Conservation (phyloP, 768 basidiomycete species). For the Boletus rubropictus region DNA sequence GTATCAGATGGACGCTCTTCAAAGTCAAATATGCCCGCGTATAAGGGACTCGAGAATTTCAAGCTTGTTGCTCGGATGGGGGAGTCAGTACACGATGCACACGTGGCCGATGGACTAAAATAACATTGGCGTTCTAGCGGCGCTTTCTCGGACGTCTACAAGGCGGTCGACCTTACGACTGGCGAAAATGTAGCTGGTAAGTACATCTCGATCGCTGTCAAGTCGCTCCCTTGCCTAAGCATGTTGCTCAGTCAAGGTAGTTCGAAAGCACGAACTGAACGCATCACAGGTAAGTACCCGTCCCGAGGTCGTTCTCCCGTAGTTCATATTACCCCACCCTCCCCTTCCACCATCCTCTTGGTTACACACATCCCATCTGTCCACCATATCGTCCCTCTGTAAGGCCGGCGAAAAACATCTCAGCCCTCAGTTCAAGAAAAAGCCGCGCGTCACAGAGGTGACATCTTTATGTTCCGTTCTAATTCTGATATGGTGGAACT, state of each 20-base stretch:
- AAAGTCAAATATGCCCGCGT: conserved; percentile 74
- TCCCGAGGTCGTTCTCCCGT: conserved; percentile 18
- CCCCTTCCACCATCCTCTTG: conserved; percentile 17
- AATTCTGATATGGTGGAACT: conserved; percentile 15
- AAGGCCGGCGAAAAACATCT: conserved; percentile 92
- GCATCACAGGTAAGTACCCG: conserved; percentile 74
- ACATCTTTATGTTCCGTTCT: conserved; percentile 20
- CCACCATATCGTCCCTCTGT: conserved; percentile 27
- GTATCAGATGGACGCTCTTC: conserved; percentile 71
- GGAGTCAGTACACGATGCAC: conserved; percentile 55
- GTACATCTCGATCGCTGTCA: conserved; percentile 8
- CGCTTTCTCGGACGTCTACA: conserved; percentile 99
- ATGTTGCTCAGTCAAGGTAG: conserved; percentile 70
- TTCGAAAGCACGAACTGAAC: conserved; percentile 89
- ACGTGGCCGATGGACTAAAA: conserved; percentile 5
- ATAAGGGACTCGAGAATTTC: conserved; percentile 80
- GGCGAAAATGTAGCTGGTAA: conserved; percentile 79
- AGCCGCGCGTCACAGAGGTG: conserved; percentile 98
- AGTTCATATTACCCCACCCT: conserved; percentile 23
- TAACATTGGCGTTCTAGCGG: conserved; percentile 47
- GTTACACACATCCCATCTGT: conserved; percentile 10
- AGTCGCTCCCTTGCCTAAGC: conserved; percentile 4
- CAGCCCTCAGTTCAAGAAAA: conserved; percentile 92
- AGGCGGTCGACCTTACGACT: conserved; percentile 70
- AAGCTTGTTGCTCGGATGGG: conserved; percentile 83